Percentiles rank a stretch among this genome's conserved stretches.
Conservation (phyloP, 179 eudicot genomes). For the Vitellaria paradoxa region DNA sequence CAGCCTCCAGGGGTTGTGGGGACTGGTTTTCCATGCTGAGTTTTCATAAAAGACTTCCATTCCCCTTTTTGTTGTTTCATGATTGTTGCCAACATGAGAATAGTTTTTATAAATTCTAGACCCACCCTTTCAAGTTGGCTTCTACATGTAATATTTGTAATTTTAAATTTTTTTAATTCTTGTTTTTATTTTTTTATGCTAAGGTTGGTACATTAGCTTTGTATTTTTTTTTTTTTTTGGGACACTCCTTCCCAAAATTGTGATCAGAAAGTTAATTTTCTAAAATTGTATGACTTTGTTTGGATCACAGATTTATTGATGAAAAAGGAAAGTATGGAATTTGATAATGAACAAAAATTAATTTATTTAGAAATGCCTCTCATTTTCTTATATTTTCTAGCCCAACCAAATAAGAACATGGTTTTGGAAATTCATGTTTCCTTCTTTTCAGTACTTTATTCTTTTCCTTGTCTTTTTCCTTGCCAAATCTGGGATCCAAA, state of each 20-base stretch:
- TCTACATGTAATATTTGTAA: too few species aligned
- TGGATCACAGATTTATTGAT: too few species aligned
- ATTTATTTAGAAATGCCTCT: too few species aligned
- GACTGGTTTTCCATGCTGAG: neutral
- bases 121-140: too few species aligned
- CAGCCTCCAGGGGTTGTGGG: neutral
- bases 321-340: too few species aligned
- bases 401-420: too few species aligned
- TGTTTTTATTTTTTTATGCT: neutral
- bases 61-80: neutral
- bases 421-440: too few species aligned
- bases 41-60: conserved; percentile 8
- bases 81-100: neutral
- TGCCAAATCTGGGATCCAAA: too few species aligned
- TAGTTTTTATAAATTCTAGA: neutral
- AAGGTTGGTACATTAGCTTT: neutral
- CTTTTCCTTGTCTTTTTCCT: too few species aligned
- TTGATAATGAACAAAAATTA: too few species aligned
- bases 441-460: too few species aligned
- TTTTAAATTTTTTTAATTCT: neutral
- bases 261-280: neutral
- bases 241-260: neutral
- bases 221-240: neutral
- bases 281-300: neutral
- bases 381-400: too few species aligned